Evolutionary conservation across 345 rosid genomes (phyloP).

Genomic region (Syzygium aromaticum): DNA sequence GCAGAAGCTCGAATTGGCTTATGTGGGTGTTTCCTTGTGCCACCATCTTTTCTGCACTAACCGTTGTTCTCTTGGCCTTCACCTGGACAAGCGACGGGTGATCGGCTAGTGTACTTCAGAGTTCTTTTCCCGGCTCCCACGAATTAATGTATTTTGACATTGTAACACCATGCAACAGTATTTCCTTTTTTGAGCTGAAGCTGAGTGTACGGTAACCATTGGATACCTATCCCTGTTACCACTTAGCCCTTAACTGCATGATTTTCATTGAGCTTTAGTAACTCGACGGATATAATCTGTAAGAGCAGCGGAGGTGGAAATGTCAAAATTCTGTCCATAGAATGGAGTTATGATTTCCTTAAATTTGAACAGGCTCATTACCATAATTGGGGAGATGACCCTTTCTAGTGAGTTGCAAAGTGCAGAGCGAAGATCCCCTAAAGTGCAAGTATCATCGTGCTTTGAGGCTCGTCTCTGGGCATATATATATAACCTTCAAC

Average conservation of each 20-base stretch:
- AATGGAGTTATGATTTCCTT: neutral
- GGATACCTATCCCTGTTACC: neutral
- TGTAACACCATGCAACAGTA: neutral
- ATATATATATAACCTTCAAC: neutral
- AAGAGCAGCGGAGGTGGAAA: neutral
- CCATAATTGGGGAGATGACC: neutral
- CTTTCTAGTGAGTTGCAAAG: neutral
- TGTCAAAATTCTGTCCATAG: neutral
- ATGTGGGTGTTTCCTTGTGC: constrained; percentile 61
- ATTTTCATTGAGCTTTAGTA: neutral
- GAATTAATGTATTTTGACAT: neutral
- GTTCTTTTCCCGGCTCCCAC: neutral
- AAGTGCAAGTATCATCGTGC: neutral
- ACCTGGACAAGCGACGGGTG: constrained; percentile 78
- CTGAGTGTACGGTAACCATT: neutral
- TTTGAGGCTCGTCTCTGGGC: neutral
- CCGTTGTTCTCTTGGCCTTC: constrained; percentile 61
- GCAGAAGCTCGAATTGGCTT: constrained; percentile 20
- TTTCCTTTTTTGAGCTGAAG: neutral
- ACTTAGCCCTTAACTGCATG: neutral
- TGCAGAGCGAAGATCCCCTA: neutral
- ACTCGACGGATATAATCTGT: neutral
- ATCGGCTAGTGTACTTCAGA: neutral
- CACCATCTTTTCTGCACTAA: constrained; percentile 44
- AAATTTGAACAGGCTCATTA: neutral